Evolutionary conservation across 441 rosid species (phyloP).

Genomic region (Biscutella laevigata): DNA sequence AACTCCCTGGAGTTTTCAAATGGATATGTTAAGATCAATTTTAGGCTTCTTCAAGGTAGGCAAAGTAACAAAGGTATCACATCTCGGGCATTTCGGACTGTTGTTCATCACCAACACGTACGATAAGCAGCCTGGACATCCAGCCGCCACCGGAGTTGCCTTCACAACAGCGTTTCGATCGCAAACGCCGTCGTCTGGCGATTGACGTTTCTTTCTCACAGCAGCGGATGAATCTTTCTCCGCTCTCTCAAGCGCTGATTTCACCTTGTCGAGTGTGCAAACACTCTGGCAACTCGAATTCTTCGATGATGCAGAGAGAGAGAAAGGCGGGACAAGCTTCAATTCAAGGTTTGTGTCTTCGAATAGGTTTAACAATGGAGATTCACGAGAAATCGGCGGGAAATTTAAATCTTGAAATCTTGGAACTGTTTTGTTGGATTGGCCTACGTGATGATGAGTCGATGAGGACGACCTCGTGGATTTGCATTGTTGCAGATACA

Average conservation of each 20-base stretch:
- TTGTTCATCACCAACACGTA: constrained; percentile 54
- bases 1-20: constrained; percentile 27
- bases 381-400: constrained; percentile 32
- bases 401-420: constrained; percentile 63
- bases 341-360: constrained; percentile 51
- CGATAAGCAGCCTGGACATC: constrained; percentile 72
- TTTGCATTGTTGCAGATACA: constrained; percentile 57
- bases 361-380: constrained; percentile 40
- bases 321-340: constrained; percentile 31
- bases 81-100: constrained; percentile 72
- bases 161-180: constrained; percentile 23
- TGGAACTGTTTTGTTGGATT: constrained; percentile 32
- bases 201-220: constrained; percentile 42
- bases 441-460: constrained; percentile 11
- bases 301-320: constrained; percentile 29
- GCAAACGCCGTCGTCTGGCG: constrained; percentile 36
- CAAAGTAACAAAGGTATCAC: constrained; percentile 52
- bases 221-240: constrained; percentile 35
- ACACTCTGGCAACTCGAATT: constrained; percentile 50
- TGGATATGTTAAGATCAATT: constrained; percentile 74
- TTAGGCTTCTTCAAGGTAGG: constrained; percentile 50
- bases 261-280: constrained; percentile 79
- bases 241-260: constrained; percentile 59
- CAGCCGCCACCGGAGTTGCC: constrained; percentile 45
- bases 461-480: constrained; percentile 28